Base-by-base conservation (phyloP, 1,284 basidiomycete species). In the Fistulinella cinereoalba region DNA sequence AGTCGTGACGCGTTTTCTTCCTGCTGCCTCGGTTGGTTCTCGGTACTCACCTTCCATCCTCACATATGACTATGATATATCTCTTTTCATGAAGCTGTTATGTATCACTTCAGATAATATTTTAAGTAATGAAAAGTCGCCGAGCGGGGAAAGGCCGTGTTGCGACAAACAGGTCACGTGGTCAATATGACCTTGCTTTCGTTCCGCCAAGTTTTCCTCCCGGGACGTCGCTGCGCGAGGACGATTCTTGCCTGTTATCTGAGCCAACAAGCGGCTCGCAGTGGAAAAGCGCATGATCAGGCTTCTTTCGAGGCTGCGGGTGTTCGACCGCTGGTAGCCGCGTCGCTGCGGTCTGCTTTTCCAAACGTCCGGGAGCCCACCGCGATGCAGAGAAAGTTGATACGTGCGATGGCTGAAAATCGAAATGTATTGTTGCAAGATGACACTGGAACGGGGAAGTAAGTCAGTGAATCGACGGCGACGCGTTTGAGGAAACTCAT, bases 401-500 rank as follows among this genome's bases (percentile, higher is more conserved):
- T 89, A 51, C 76, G 78, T 11, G 83, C 81, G 6, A 71, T 88
- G 15, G 52, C 81, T 19, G 59, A 63, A 18, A 74, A 74, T 9
- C 75, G 77, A 55, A 78, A 88, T 64, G 71, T 89, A 19, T 61
- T 88, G 12, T 54, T 89, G 36, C 80, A 79, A 55, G 85, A 87
- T 54, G 70, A 71, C 29, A 86, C 88, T 13, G 88, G 87, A 6
- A 79, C 81, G 37, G 88, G 87, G 69, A 90, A 90, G 87, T 88
- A 57, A 33, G 80, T 71, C n/a, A 43, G 36, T 23, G 21, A 12
- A 40, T 33, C 43, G 15, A 36, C n/a, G 21, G 12, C n/a, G 36
- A 36, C 12, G 19, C 44, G 16, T 47, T 44, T 27, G 32, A 31
- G 22, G 19, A 46, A 33, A 29, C 23, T 46, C 7, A 51, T 16